Percentiles rank a stretch among this genome's conserved stretches.
Evolutionary conservation across 331 rosid genomes (phyloP).

Genomic region (Spiraea crenata): DNA sequence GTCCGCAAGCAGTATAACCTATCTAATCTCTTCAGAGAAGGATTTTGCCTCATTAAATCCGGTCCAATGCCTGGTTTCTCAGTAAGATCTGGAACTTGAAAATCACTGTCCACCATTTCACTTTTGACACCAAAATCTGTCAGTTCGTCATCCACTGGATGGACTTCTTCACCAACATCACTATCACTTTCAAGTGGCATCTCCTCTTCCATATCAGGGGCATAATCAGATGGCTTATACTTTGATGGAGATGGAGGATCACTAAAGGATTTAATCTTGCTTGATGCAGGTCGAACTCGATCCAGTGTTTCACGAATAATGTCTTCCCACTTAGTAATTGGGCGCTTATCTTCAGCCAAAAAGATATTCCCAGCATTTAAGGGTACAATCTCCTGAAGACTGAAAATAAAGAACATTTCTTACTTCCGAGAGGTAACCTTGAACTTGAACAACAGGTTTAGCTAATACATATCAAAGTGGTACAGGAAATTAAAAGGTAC

Average conservation of each 20-base stretch:
- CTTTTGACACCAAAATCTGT: conserved; percentile 34
- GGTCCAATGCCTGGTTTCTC: conserved; percentile 26
- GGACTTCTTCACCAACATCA: conserved; percentile 76
- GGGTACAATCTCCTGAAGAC: conserved; percentile 97
- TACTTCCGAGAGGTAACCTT: background rate
- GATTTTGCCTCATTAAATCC: conserved; percentile 42
- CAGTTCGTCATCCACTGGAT: conserved; percentile 57
- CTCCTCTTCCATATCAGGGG: conserved; percentile 71
- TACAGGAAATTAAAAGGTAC: background rate
- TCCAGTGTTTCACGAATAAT: conserved; percentile 64
- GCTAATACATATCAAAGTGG: conserved; percentile 9
- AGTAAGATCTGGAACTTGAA: conserved; percentile 35
- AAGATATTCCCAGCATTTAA: conserved; percentile 82
- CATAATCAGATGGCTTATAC: conserved; percentile 60
- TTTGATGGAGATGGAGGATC: conserved; percentile 95
- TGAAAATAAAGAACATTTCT: conserved; percentile 33
- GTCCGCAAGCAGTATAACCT: conserved; percentile 58
- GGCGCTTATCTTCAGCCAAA: conserved; percentile 71
- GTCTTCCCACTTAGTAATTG: conserved; percentile 76
- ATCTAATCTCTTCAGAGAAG: conserved; percentile 54
- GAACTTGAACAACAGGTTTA: conserved; percentile 1
- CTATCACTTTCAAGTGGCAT: conserved; percentile 61
- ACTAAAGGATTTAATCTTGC: conserved; percentile 67
- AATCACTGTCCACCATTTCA: conserved; percentile 18
- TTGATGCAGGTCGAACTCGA: conserved; percentile 44